Conservation (phyloP, 2,329 filamentous ascomycete species). For the Cladosporium halotolerans region DNA sequence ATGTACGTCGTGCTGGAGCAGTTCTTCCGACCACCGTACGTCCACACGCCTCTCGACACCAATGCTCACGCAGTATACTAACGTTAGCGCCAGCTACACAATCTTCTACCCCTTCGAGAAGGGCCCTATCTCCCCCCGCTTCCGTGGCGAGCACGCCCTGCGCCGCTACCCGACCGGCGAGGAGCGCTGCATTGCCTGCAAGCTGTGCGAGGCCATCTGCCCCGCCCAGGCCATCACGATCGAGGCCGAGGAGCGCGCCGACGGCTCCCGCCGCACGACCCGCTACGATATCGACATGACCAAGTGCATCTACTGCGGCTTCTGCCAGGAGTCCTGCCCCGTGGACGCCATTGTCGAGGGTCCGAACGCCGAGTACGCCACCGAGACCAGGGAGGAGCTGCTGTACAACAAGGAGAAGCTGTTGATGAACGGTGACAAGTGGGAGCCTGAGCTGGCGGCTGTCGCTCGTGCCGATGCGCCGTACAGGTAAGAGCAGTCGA, state of each 20-base stretch:
- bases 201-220: constrained; percentile 97
- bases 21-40: constrained; percentile 95
- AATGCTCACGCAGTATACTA: constrained; percentile 6
- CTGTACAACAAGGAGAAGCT: constrained; percentile 92
- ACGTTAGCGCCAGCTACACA: constrained; percentile 63
- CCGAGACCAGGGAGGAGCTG: constrained; percentile 81
- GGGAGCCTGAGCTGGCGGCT: constrained; percentile 95
- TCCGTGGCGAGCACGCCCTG: constrained; percentile 95
- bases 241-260: constrained; percentile 94
- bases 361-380: constrained; percentile 69
- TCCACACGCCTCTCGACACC: constrained; percentile 28
- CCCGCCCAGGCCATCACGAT: constrained; percentile 98
- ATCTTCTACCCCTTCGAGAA: constrained; percentile 99
- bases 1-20: constrained; percentile 98
- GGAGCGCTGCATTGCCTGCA: constrained; percentile 99
- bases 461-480: constrained; percentile 88
- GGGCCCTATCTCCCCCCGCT: constrained; percentile 93
- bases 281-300: constrained; percentile 99
- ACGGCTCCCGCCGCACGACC: constrained; percentile 89
- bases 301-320: constrained; percentile 99
- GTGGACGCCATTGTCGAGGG: constrained; percentile 87
- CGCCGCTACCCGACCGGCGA: constrained; percentile 95
- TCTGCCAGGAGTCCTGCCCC: constrained; percentile 97
- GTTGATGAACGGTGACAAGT: constrained; percentile 47
- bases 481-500: constrained; percentile 36